Conservation (phyloP, 2,329 filamentous ascomycete species). For the Xylariaceae sp. region DNA sequence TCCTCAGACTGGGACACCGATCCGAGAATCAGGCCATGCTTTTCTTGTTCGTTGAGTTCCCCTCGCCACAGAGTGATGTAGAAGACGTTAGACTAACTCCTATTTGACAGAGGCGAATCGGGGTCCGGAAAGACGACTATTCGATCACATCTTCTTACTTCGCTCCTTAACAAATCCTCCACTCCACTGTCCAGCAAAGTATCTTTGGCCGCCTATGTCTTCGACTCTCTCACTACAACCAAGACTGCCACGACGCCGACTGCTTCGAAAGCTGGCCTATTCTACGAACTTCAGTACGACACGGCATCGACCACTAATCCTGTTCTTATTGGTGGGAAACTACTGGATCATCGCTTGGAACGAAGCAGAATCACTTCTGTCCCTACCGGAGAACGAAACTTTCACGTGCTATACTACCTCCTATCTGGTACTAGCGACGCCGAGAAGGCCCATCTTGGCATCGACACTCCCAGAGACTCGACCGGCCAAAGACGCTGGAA, state of each 20-base stretch:
- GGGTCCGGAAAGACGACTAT: slow-evolving; percentile 95
- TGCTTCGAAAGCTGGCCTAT: slow-evolving; percentile 91
- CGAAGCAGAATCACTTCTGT: slow-evolving; percentile 87
- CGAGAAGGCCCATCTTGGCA: slow-evolving; percentile 79
- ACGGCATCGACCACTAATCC: slow-evolving; percentile 80
- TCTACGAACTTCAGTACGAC: slow-evolving; percentile 96
- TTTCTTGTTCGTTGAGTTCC: slow-evolving; percentile 72
- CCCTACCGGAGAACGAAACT: slow-evolving; percentile 92
- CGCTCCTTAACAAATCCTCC: slow-evolving; percentile 82
- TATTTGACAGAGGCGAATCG: slow-evolving; percentile 72
- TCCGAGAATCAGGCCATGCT: slow-evolving; percentile 91
- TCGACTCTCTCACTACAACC: slow-evolving; percentile 93
- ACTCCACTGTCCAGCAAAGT: slow-evolving; percentile 92
- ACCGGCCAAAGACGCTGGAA: slow-evolving; percentile 77
- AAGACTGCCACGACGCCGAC: slow-evolving; percentile 95
- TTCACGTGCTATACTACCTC: slow-evolving; percentile 94
- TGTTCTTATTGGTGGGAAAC: slow-evolving; percentile 86
- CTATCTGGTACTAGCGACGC: slow-evolving; percentile 85
- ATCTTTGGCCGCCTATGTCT: slow-evolving; percentile 89
- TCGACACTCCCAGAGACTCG: slow-evolving; percentile 43
- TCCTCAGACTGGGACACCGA: slow-evolving; percentile 76
- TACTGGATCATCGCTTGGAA: slow-evolving; percentile 90
- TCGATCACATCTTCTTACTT: slow-evolving; percentile 80
- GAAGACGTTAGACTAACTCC: slow-evolving; percentile 11
- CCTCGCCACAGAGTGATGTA: neutral